Conservation (phyloP, 2,329 filamentous ascomycete species). For the Ceratocystis variospora region DNA sequence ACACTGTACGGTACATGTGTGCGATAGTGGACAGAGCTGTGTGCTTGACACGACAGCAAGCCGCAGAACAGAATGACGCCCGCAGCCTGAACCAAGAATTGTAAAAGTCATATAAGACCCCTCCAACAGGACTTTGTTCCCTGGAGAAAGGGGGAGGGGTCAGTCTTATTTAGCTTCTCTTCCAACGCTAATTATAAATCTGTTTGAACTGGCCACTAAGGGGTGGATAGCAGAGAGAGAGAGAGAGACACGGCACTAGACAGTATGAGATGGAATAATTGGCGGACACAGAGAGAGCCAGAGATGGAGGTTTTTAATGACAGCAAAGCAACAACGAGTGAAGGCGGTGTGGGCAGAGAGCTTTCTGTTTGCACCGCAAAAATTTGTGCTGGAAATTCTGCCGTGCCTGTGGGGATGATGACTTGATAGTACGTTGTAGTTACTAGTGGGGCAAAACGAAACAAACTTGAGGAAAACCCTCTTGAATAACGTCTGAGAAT, state of each 20-base stretch:
- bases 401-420: not conserved
- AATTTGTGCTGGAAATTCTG: not conserved
- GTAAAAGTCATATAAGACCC: not conserved
- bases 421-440: not conserved
- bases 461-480: not conserved
- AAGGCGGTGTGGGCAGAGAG: not conserved
- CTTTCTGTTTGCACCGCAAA: not conserved
- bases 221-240: not conserved
- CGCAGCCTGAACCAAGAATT: not conserved
- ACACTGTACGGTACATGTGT: too few relatives aligned
- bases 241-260: not conserved
- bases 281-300: not conserved
- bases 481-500: not conserved
- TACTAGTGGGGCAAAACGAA: not conserved
- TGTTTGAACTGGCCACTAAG: too few relatives aligned
- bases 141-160: not conserved
- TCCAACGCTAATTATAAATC: too few relatives aligned
- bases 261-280: not conserved
- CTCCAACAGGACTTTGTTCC: not conserved
- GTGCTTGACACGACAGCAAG: not conserved
- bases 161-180: too few relatives aligned
- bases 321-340: not conserved
- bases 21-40: not conserved
- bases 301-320: not conserved
- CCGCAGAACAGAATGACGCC: not conserved